A percentile compares a stretch with the other conserved stretches of the same genome.
phyloP scores from a whole-genome alignment of 176 grass and related monocot species.

The Pontederia crassipes region DNA sequence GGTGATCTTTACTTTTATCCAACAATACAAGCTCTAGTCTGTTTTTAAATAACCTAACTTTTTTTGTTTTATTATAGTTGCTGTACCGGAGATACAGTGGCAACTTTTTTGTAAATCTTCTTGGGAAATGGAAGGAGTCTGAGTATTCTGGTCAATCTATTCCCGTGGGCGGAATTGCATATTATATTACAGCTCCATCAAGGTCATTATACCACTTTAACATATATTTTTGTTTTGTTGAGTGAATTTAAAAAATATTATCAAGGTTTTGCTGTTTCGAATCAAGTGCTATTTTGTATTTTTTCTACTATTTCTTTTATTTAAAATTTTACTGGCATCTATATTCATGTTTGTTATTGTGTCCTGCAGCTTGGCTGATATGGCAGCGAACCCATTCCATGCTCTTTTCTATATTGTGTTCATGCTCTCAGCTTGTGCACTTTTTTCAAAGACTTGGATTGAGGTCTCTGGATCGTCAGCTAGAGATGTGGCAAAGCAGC shows the following conservation, averaged over 20 bases:
- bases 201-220: conserved; percentile 2
- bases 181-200: conserved; percentile 11
- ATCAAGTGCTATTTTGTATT: too few relatives aligned
- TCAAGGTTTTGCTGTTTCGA: too few relatives aligned
- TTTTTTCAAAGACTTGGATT: conserved; percentile 5
- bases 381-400: conserved; percentile 1
- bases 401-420: conserved; percentile 4
- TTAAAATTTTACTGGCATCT: background rate
- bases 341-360: background rate
- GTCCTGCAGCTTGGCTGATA: conserved; percentile 16
- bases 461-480: background rate
- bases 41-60: background rate
- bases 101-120: conserved; percentile 19
- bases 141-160: conserved; percentile 7
- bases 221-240: background rate
- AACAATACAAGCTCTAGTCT: background rate
- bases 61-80: background rate
- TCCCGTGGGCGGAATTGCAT: conserved; percentile 10
- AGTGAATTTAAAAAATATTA: background rate
- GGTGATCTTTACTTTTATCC: background rate
- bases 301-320: background rate
- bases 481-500: background rate
- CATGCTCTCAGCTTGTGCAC: background rate
- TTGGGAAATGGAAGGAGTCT: conserved; percentile 10
- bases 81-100: conserved; percentile 19